Conservation (phyloP, 2,329 filamentous ascomycete species). For the Fusarium papillatum region DNA sequence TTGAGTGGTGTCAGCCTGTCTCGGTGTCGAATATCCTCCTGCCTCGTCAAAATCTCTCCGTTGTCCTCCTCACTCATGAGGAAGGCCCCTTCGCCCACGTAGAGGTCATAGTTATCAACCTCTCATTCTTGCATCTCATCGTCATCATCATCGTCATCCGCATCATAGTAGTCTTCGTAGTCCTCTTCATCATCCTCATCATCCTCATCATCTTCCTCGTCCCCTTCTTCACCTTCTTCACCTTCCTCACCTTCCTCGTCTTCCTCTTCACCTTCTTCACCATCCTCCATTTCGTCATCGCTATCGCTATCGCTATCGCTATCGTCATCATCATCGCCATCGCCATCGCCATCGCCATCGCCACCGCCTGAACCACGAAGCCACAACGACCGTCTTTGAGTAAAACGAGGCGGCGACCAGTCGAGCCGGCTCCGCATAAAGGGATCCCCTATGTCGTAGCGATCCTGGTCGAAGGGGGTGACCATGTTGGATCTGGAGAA, state of each 20-base stretch:
- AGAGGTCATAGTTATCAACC: not conserved
- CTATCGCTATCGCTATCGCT: not conserved
- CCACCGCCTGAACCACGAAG: too few species aligned
- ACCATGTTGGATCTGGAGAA: not conserved
- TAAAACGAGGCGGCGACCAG: not conserved
- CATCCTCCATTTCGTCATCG: constrained; percentile 9
- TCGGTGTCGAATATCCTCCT: not conserved
- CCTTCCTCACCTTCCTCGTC: constrained; percentile 18
- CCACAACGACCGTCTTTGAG: not conserved
- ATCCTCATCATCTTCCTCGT: constrained; percentile 8
- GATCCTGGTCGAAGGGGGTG: not conserved
- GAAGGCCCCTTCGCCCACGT: not conserved
- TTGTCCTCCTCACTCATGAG: not conserved
- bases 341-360: too few species aligned
- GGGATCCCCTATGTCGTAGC: not conserved
- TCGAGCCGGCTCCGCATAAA: constrained; percentile 1
- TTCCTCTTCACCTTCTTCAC: constrained; percentile 1
- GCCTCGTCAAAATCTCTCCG: not conserved
- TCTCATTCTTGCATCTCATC: not conserved
- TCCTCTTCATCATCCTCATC: not conserved
- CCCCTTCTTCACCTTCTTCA: not conserved
- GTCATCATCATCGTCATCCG: constrained; percentile 14
- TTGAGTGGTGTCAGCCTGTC: not conserved
- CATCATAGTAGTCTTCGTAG: not conserved
- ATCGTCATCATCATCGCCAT: too few species aligned